Percentiles rank a stretch among this genome's conserved stretches.
Conservation (phyloP, 371 early-diverging fungal species). For the Actinomucor elegans region DNA sequence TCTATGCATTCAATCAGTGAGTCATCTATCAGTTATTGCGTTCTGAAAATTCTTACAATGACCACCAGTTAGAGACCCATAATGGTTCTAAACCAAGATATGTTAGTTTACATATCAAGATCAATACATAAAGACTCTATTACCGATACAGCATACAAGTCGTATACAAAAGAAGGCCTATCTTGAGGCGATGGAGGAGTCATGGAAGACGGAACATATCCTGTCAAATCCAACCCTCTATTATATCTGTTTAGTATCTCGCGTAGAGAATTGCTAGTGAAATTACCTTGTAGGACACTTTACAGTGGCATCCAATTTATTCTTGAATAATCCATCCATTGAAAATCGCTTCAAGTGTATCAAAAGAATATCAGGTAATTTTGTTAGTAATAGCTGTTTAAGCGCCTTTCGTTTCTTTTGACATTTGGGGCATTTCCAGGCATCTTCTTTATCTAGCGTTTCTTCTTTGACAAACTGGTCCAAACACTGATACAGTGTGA, state of each 20-base stretch:
- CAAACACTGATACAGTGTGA: slow-evolving; percentile 79
- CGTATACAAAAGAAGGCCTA: slow-evolving; percentile 59
- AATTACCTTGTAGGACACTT: slow-evolving; percentile 71
- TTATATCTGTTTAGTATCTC: background rate
- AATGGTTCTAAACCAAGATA: slow-evolving; percentile 71
- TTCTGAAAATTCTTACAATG: slow-evolving; percentile 80
- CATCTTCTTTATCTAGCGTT: slow-evolving; percentile 84
- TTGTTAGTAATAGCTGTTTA: slow-evolving; percentile 78
- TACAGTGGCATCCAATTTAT: slow-evolving; percentile 89
- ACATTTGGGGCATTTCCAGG: slow-evolving; percentile 89
- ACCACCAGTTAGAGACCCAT: slow-evolving; percentile 89
- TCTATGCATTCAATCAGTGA: slow-evolving; percentile 48
- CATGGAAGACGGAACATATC: slow-evolving; percentile 39
- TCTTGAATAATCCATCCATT: slow-evolving; percentile 86
- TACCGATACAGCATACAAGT: slow-evolving; percentile 89
- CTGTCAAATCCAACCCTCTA: slow-evolving; percentile 36
- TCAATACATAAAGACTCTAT: slow-evolving; percentile 1
- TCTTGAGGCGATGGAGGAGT: slow-evolving; percentile 16
- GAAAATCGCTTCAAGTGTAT: slow-evolving; percentile 94
- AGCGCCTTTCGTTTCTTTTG: slow-evolving; percentile 70
- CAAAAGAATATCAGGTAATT: slow-evolving; percentile 84
- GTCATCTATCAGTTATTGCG: background rate
- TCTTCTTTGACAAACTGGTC: slow-evolving; percentile 86
- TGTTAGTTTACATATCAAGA: background rate
- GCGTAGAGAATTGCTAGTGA: background rate